Conservation (phyloP, 2,329 filamentous ascomycete species). For the Ophiocordyceps camponoti-saundersi region DNA sequence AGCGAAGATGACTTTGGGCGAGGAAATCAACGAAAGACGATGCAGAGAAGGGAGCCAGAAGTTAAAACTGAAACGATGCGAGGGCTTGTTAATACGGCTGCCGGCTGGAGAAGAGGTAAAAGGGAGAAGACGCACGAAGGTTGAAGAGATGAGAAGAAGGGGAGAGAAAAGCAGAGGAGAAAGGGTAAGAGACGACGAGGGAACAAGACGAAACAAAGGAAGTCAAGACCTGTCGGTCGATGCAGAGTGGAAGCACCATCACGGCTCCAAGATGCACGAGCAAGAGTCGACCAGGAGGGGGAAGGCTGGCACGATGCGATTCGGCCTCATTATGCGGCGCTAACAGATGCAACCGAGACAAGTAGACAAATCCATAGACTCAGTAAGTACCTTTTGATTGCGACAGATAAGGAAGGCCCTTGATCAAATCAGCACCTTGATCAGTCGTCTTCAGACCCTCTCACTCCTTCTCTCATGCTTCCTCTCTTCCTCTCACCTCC, state of each 20-base stretch:
- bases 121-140: neutral
- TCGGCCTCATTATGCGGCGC: neutral
- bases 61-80: slow-evolving; percentile 2
- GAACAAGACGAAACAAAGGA: neutral
- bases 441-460: neutral
- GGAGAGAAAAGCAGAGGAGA: neutral
- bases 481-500: neutral
- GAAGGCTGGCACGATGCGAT: neutral
- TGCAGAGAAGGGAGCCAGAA: neutral
- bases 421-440: neutral
- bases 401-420: neutral
- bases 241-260: neutral
- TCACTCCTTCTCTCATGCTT: too few relatives aligned
- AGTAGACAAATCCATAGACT: neutral
- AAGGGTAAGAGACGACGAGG: neutral
- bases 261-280: neutral
- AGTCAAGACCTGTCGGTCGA: neutral
- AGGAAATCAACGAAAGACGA: neutral
- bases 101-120: neutral
- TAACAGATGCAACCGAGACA: neutral
- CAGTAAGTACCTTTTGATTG: neutral
- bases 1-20: neutral
- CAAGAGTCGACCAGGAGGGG: neutral
- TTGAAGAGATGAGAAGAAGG: neutral
- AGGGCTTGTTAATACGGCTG: neutral